These are phyloP conservation scores for Moringa oleifera DNA, from an alignment of 345 rosid species.

Conservation along the genomic window DNA sequence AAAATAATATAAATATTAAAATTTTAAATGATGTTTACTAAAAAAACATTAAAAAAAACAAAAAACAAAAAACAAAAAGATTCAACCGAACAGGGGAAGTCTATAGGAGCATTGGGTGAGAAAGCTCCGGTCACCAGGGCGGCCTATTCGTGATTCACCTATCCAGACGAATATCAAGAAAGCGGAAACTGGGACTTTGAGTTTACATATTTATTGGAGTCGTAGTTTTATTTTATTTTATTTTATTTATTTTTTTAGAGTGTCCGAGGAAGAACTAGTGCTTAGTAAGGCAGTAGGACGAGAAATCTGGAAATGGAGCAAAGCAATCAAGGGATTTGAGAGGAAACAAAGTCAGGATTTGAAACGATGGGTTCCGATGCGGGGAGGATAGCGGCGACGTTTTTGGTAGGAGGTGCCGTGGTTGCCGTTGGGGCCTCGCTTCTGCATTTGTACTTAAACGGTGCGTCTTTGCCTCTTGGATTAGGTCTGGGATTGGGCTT, in stretches of 20 bases:
- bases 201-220: neutral
- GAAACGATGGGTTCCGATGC: slow-evolving; percentile 30
- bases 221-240: no score
- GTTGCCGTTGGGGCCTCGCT: slow-evolving; percentile 40
- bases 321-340: neutral
- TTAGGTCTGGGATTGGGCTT: slow-evolving; percentile 27
- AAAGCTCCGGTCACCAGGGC: no score
- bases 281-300: neutral
- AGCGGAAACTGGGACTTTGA: neutral
- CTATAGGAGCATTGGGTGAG: neutral
- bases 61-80: no score
- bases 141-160: no score
- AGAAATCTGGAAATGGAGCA: neutral
- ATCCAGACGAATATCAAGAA: no score
- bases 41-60: no score
- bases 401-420: slow-evolving; percentile 47
- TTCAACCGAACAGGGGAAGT: neutral
- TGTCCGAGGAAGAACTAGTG: no score
- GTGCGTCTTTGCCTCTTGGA: slow-evolving; percentile 28
- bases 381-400: slow-evolving; percentile 34
- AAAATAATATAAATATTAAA: no score
- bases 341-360: neutral
- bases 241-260: no score
- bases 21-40: no score
- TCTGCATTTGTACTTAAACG: slow-evolving; percentile 29